phyloP scores from a whole-genome alignment of 2,329 filamentous ascomycete species.

The Spiromastix sp. region DNA sequence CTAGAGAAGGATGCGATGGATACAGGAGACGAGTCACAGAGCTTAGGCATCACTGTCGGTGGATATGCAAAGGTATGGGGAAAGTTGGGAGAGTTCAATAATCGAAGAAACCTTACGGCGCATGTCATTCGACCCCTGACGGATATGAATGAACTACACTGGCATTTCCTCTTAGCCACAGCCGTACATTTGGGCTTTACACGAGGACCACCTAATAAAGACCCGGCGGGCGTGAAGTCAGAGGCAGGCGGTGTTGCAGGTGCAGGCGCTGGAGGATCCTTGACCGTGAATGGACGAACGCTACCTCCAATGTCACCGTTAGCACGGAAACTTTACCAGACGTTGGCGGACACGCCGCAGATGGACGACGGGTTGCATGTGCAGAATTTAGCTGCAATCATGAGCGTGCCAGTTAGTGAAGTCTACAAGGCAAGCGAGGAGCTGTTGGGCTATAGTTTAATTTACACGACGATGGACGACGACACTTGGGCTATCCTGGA shows the following conservation, averaged over 20 bases:
- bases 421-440: slow-evolving; percentile 74
- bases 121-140: slow-evolving; percentile 69
- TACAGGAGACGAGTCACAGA: slow-evolving; percentile 32
- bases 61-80: slow-evolving; percentile 81
- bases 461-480: slow-evolving; percentile 89
- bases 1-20: slow-evolving; percentile 41
- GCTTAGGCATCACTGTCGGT: slow-evolving; percentile 55
- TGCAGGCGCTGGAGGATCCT: slow-evolving; percentile 20
- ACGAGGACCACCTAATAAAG: slow-evolving; percentile 54
- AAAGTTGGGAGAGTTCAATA: slow-evolving; percentile 70
- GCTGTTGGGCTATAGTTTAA: slow-evolving; percentile 59
- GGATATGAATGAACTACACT: slow-evolving; percentile 87
- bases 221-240: slow-evolving; percentile 32
- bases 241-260: slow-evolving; percentile 32
- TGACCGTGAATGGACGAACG: slow-evolving; percentile 20
- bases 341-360: slow-evolving; percentile 56
- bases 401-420: slow-evolving; percentile 57
- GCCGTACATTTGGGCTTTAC: slow-evolving; percentile 79
- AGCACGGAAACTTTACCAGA: slow-evolving; percentile 62
- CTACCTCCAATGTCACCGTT: slow-evolving; percentile 41
- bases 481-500: slow-evolving; percentile 83
- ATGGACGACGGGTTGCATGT: slow-evolving; percentile 77
- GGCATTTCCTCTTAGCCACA: slow-evolving; percentile 82
- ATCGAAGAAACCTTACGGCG: slow-evolving; percentile 70
- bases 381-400: slow-evolving; percentile 59